Evolutionary conservation across 306 rosid genomes (phyloP).

Genomic region (Argentina anserina): DNA sequence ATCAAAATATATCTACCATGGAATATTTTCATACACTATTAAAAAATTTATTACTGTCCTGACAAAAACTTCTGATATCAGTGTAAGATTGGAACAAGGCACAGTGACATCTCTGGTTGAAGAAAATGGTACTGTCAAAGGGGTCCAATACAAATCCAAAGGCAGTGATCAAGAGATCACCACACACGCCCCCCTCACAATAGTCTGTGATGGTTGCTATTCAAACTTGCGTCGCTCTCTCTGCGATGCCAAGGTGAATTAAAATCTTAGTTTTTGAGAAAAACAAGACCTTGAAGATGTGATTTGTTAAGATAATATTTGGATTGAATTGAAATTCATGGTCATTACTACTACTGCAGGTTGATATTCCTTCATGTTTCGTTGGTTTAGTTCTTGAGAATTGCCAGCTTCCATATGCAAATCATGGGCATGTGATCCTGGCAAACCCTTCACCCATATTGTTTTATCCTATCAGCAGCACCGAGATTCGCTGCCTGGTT

Average conservation of each 20-base stretch:
- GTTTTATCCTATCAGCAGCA: conserved; percentile 59
- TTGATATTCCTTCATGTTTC: conserved; percentile 46
- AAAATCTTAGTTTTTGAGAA: not conserved
- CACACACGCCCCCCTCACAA: conserved; percentile 40
- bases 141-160: conserved; percentile 35
- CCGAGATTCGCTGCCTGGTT: conserved; percentile 59
- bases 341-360: conserved; percentile 7
- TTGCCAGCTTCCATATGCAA: conserved; percentile 48
- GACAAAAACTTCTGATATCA: conserved; percentile 16
- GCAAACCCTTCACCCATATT: conserved; percentile 55
- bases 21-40: not conserved
- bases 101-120: conserved; percentile 63
- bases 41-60: not conserved
- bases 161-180: conserved; percentile 27
- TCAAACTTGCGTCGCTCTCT: conserved; percentile 66
- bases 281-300: conserved; percentile 16
- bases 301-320: not conserved
- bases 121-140: conserved; percentile 66
- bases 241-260: conserved; percentile 43
- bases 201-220: conserved; percentile 69
- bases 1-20: not conserved
- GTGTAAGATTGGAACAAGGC: conserved; percentile 83
- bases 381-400: conserved; percentile 55
- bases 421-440: conserved; percentile 57
- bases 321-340: not conserved